A percentile compares a stretch with the other conserved stretches of the same genome.
phyloP scores from a whole-genome alignment of 805 yeast species.

The Metschnikowia peoriensis region DNA sequence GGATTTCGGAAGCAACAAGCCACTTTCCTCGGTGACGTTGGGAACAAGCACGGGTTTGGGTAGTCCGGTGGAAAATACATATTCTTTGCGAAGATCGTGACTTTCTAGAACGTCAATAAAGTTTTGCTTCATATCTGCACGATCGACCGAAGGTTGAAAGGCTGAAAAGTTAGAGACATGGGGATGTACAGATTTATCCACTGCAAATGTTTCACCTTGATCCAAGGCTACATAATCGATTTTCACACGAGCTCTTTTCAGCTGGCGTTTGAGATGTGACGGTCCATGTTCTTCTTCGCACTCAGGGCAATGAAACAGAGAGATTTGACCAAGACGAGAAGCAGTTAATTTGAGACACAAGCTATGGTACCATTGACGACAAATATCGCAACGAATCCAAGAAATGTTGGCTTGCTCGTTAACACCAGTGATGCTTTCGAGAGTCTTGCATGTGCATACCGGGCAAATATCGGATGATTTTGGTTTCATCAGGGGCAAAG shows the following conservation, averaged over 20 bases:
- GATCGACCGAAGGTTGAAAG: constrained; percentile 15
- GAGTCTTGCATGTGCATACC: constrained; percentile 6
- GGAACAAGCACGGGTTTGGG: constrained; percentile 48
- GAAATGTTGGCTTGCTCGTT: constrained; percentile 6
- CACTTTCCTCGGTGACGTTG: constrained; percentile 29
- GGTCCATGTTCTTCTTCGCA: constrained; percentile 51
- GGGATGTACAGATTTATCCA: constrained; percentile 46
- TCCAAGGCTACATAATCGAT: constrained; percentile 80
- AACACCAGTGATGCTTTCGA: background rate
- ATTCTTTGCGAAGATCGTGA: constrained; percentile 32
- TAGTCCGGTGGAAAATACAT: constrained; percentile 33
- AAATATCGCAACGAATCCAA: constrained; percentile 61
- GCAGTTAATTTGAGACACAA: constrained; percentile 35
- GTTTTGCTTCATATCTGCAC: background rate
- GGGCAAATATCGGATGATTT: constrained; percentile 11
- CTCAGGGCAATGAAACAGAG: constrained; percentile 52
- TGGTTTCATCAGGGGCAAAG: constrained; percentile 3
- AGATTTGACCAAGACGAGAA: constrained; percentile 36
- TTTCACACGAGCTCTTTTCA: constrained; percentile 49
- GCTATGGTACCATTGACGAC: constrained; percentile 55
- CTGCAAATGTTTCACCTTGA: constrained; percentile 60
- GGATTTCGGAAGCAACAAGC: constrained; percentile 51
- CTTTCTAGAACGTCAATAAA: constrained; percentile 33
- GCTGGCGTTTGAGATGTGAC: constrained; percentile 48
- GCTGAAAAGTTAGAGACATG: constrained; percentile 42